Evolutionary conservation across 1,139 yeast genomes (phyloP), one percentile per base, ranked within the genome.

Genomic region (Groenewaldozyma auringiensis): DNA sequence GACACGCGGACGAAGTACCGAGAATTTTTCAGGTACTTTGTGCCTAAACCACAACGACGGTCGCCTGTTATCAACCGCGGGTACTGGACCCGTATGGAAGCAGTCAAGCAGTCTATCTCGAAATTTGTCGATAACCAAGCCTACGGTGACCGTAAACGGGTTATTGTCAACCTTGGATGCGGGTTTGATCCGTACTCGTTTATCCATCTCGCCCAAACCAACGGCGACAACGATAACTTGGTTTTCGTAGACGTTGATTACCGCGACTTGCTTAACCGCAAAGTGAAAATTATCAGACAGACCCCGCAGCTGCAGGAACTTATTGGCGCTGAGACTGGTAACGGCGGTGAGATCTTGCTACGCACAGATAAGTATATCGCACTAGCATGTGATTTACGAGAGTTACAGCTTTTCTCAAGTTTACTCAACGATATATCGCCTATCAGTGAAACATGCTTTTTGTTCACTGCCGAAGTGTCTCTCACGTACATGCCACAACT

Each of bases 11-110:
- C n/a, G n/a, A n/a, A n/a, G n/a, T 46, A 29, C 64, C 17, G 41
- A 40, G 78, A 75, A 56, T 81, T 79, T 65, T 83, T 84, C 60
- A 72, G 79, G 48, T 68, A 72, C 52, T 85, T 85, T 64, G 94
- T 85, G 1, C 76, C 77, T 21, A 79, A 76, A 48, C 79, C 79
- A 4, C 77, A 78, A 53, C 69, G 92, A 59, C 67, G 94, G 48
- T 80, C 92, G 0, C 94, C 95, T 0, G 82, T 85, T 11, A 83
- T 85, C 38, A 85, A 85, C 55, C 65, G 94, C 55, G 95, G 94
- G 0, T 85, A 85, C 61, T 85, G 94, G 89, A 71, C 83, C 21
- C 69, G 95, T 48, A 79, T 85, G 79, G 81, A 81, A 56, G 78
- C 87, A 4, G 80, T 85, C 47, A 72, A 78, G 51, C 67, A 66